Evolutionary conservation across 2,329 filamentous ascomycete genomes (phyloP).

Genomic region (Paraphoma chrysanthemicola): DNA sequence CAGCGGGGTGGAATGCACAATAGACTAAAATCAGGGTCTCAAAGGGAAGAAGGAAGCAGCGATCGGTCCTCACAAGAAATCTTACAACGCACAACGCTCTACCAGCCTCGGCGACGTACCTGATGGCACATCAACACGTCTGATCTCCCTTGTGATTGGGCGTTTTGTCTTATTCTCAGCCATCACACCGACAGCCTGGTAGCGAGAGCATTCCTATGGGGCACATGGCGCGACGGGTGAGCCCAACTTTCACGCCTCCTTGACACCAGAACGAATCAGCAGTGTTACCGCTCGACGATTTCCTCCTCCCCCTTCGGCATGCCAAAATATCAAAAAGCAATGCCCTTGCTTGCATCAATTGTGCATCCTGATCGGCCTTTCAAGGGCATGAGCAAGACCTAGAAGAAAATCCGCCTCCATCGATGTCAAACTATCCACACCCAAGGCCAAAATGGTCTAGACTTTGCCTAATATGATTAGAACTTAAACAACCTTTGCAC

Average conservation of each 20-base stretch:
- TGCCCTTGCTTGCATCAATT: neutral
- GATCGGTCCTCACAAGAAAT: slow-evolving; percentile 2
- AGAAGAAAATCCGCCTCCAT: neutral
- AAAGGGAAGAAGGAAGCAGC: slow-evolving; percentile 1
- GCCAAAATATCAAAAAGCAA: neutral
- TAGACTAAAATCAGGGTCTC: neutral
- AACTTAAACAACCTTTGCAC: neutral
- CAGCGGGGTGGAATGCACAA: neutral
- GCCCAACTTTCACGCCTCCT: slow-evolving; percentile 19
- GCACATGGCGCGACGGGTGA: slow-evolving; percentile 28
- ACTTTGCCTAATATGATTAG: neutral
- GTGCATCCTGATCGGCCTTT: neutral
- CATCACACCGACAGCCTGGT: slow-evolving; percentile 40
- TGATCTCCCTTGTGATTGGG: slow-evolving; percentile 23
- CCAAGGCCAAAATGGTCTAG: slow-evolving; percentile 25
- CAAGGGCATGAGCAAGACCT: neutral
- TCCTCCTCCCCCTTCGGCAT: slow-evolving; percentile 3
- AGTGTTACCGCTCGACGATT: neutral
- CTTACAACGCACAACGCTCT: slow-evolving; percentile 8
- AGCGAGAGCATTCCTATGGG: slow-evolving; percentile 40
- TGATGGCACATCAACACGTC: neutral
- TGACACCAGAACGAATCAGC: slow-evolving; percentile 11
- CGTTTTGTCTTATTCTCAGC: slow-evolving; percentile 20
- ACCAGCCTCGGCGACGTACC: slow-evolving; percentile 2
- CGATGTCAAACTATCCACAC: slow-evolving; percentile 21